phyloP scores from a whole-genome alignment of 2,329 filamentous ascomycete genomes.

The Fusarium agapanthi region DNA sequence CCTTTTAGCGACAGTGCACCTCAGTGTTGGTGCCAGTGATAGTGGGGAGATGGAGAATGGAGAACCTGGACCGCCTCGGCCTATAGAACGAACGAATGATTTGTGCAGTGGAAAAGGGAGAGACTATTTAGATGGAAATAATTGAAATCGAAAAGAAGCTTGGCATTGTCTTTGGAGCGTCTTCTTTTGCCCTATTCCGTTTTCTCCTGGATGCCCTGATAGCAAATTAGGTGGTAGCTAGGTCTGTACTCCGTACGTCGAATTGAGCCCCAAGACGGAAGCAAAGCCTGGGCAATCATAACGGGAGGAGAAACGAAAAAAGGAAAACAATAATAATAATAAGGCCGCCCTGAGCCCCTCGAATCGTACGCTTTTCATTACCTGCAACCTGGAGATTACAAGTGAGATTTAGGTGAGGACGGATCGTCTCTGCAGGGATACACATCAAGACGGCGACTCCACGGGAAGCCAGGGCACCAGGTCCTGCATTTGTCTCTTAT shows the following conservation, averaged over 20 bases:
- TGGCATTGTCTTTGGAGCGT: conserved; percentile 11
- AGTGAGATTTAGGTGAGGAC: conserved; percentile 44
- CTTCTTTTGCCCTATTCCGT: not conserved
- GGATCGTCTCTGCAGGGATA: conserved; percentile 49
- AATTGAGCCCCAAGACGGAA: conserved; percentile 13
- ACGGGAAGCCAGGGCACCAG: conserved; percentile 31
- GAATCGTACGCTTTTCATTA: conserved; percentile 10
- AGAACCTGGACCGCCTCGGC: conserved; percentile 26
- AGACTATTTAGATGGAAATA: not conserved
- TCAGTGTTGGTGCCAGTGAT: not conserved
- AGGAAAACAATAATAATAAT: not conserved
- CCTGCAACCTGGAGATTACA: conserved; percentile 43
- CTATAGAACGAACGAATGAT: conserved; percentile 11
- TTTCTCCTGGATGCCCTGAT: conserved; percentile 26
- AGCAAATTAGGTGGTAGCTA: conserved; percentile 1
- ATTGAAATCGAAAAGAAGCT: conserved; percentile 10
- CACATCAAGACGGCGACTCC: conserved; percentile 35
- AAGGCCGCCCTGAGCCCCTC: conserved; percentile 4
- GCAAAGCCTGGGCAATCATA: conserved; percentile 4
- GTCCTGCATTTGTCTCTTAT: conserved; percentile 35
- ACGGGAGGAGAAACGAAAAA: conserved; percentile 11
- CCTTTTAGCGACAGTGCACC: not conserved
- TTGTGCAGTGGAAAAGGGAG: conserved; percentile 9
- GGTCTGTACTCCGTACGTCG: not conserved
- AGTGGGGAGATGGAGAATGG: conserved; percentile 28